Conservation (phyloP, 169 alveolate species). For the Cyclospora cayetanensis region DNA sequence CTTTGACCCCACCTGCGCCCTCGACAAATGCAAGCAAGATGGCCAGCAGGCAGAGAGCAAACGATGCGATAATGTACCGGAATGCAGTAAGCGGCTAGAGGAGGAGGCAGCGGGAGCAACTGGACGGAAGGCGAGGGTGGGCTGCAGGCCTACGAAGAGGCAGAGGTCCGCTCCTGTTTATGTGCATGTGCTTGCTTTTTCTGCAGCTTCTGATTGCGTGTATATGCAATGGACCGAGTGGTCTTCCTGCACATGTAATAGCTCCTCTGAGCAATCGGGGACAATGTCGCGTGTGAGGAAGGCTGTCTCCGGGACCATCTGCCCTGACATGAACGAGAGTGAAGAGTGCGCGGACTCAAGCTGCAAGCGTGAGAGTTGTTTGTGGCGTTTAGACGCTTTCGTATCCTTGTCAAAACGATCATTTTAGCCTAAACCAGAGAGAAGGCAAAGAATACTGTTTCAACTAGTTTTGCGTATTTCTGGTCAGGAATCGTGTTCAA, state of each 20-base stretch:
- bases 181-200: no score
- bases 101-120: no score
- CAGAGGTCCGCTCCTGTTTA: no score
- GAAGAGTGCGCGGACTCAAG: background rate
- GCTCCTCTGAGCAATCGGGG: background rate
- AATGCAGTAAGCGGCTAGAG: constrained; percentile 8
- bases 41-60: background rate
- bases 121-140: no score
- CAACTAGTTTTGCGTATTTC: no score
- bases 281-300: background rate
- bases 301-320: background rate
- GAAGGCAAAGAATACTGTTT: no score
- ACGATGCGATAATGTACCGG: background rate
- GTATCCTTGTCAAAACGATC: no score
- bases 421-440: no score
- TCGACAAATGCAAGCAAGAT: background rate
- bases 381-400: no score
- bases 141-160: no score
- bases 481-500: no score
- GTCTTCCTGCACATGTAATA: constrained; percentile 28
- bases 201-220: constrained; percentile 45
- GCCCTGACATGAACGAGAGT: constrained; percentile 27
- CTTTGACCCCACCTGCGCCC: background rate
- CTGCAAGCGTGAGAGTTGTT: background rate
- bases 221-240: constrained; percentile 57